These are phyloP conservation scores for Cladosporium austrohemisphaericum DNA, from an alignment of 2,329 filamentous ascomycete genomes.

Conservation along the genomic window DNA sequence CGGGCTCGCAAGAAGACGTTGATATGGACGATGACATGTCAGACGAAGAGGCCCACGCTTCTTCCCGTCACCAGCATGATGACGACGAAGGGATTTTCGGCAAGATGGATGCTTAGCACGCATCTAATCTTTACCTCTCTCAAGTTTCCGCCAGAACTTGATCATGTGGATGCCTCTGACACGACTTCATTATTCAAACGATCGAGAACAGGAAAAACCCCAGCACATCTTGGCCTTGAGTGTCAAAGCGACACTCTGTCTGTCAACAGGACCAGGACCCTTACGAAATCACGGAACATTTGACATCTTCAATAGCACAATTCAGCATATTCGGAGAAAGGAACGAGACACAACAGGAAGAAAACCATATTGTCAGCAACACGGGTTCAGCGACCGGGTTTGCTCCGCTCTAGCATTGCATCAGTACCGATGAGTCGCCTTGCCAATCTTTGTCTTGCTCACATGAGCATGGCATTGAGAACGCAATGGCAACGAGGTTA, in stretches of 20 bases:
- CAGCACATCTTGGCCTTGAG: not conserved
- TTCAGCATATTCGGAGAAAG: slow-evolving; percentile 3
- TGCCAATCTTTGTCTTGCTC: not conserved
- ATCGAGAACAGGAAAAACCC: slow-evolving; percentile 3
- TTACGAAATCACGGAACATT: slow-evolving; percentile 8
- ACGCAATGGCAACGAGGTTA: slow-evolving; percentile 32
- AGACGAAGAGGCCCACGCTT: slow-evolving; percentile 34
- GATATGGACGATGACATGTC: slow-evolving; percentile 52
- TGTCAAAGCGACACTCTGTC: not conserved
- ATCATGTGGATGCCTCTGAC: slow-evolving; percentile 19
- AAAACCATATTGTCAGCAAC: not conserved
- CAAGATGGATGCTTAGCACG: slow-evolving; percentile 78
- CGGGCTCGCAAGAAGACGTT: slow-evolving; percentile 36
- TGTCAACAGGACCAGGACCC: not conserved
- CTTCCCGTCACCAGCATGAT: slow-evolving; percentile 68
- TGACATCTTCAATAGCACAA: not conserved
- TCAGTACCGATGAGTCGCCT: slow-evolving; percentile 27
- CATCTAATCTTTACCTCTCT: not conserved
- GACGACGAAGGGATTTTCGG: slow-evolving; percentile 96
- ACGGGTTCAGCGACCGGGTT: not conserved
- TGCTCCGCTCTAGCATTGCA: slow-evolving; percentile 13
- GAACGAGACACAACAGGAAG: not conserved
- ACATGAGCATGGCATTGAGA: not conserved
- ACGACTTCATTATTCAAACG: slow-evolving; percentile 19
- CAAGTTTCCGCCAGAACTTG: slow-evolving; percentile 12